phyloP scores from a whole-genome alignment of 2,329 filamentous ascomycete species.

The Sporothrix schenckii region DNA sequence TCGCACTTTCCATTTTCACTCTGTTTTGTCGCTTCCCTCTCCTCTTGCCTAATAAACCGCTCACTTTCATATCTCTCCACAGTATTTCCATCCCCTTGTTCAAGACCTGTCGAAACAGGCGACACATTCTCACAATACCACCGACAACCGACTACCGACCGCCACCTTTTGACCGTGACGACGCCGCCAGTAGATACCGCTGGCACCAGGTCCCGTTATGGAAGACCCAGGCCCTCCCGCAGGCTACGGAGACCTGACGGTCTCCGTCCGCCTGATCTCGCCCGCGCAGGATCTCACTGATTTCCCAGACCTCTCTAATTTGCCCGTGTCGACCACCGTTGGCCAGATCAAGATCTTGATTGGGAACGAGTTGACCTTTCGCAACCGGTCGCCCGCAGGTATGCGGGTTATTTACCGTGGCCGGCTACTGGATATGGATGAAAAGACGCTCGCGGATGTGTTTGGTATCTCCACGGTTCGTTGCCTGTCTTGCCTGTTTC shows the following conservation, averaged over 20 bases:
- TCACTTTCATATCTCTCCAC: not conserved
- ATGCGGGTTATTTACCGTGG: constrained; percentile 36
- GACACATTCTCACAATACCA: not conserved
- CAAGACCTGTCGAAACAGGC: not conserved
- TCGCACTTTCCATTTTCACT: not conserved
- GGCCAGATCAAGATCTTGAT: constrained; percentile 31
- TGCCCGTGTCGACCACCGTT: constrained; percentile 30
- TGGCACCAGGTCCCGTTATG: not conserved
- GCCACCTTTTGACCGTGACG: not conserved
- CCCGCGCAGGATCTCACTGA: constrained; percentile 30
- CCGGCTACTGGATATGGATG: constrained; percentile 32
- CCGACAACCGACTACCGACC: not conserved
- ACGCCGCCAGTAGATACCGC: not conserved
- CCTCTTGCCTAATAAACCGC: not conserved
- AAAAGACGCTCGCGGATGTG: constrained; percentile 29
- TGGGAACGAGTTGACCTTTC: constrained; percentile 24
- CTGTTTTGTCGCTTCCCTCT: not conserved
- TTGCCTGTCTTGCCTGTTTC: not conserved
- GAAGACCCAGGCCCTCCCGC: not conserved
- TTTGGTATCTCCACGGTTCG: constrained; percentile 34
- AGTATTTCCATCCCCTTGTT: not conserved
- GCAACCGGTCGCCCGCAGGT: constrained; percentile 25
- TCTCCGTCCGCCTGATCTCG: constrained; percentile 34
- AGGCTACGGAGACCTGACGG: not conserved
- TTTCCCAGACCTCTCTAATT: constrained; percentile 27